phyloP scores from a whole-genome alignment of 306 rosid species.

The Ceratonia siliqua region DNA sequence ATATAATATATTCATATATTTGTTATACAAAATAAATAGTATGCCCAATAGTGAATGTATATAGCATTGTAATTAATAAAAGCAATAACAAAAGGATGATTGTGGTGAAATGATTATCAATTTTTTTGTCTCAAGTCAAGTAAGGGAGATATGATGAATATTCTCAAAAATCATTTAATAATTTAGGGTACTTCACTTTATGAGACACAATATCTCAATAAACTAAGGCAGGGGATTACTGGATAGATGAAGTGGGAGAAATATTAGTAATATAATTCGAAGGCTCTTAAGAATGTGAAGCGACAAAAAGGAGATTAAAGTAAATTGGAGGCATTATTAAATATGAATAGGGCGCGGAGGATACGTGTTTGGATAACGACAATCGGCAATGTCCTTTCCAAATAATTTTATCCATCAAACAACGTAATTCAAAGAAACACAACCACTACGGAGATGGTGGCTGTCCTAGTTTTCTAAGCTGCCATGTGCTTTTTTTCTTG shows the following conservation, averaged over 20 bases:
- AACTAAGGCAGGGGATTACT: background rate
- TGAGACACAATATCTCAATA: conserved; percentile 1
- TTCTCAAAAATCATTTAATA: background rate
- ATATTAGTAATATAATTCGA: background rate
- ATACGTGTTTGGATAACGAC: conserved; percentile 21
- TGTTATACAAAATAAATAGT: too few relatives aligned
- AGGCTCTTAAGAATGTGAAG: background rate
- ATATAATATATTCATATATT: too few relatives aligned
- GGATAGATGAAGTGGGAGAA: background rate
- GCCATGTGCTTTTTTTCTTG: background rate
- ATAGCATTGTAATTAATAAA: background rate
- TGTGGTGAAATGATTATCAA: background rate
- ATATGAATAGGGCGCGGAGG: background rate
- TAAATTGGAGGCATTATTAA: background rate
- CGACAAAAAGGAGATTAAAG: conserved; percentile 1
- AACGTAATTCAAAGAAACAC: background rate
- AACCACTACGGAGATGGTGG: background rate
- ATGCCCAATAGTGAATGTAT: too few relatives aligned
- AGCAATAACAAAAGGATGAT: background rate
- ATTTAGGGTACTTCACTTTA: conserved; percentile 6
- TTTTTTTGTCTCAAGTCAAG: background rate
- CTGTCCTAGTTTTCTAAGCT: background rate
- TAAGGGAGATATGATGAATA: background rate
- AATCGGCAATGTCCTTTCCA: background rate
- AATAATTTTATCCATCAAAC: background rate